These are phyloP conservation scores for Fomitopsis pulvina DNA, from an alignment of 768 basidiomycete genomes.

Conservation along the genomic window DNA sequence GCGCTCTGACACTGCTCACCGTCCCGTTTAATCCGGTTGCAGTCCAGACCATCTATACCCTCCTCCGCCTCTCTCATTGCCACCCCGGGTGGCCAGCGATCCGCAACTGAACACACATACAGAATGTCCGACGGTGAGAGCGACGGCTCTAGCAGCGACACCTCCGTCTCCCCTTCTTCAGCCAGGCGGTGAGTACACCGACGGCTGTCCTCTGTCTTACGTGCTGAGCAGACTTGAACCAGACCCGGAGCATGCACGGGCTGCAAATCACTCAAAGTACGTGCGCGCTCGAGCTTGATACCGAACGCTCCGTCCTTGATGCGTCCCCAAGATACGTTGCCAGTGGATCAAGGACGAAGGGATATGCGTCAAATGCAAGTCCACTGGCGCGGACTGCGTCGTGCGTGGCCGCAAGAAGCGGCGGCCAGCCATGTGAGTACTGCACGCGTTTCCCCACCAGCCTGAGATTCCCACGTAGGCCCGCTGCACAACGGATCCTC, in stretches of 20 bases:
- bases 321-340: slow-evolving; percentile 39
- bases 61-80: too few species aligned
- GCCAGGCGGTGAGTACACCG: too few species aligned
- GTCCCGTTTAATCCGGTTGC: too few species aligned
- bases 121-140: too few species aligned
- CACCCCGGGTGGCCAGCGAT: too few species aligned
- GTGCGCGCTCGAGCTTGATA: background rate
- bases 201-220: too few species aligned
- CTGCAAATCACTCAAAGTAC: slow-evolving; percentile 2
- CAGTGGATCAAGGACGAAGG: slow-evolving; percentile 39
- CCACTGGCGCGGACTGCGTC: slow-evolving; percentile 39
- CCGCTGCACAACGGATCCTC: background rate
- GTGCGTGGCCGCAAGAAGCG: slow-evolving; percentile 48
- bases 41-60: too few species aligned
- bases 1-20: too few species aligned
- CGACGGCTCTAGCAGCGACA: too few species aligned
- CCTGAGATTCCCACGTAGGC: background rate
- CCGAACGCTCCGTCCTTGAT: background rate
- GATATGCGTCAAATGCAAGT: slow-evolving; percentile 42
- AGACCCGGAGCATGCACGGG: background rate
- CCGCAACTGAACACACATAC: too few species aligned
- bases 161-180: too few species aligned
- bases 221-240: too few species aligned
- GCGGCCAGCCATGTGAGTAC: slow-evolving; percentile 46
- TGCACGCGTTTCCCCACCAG: background rate